Evolutionary conservation across 306 rosid genomes (phyloP).

Genomic region (Vicia villosa): DNA sequence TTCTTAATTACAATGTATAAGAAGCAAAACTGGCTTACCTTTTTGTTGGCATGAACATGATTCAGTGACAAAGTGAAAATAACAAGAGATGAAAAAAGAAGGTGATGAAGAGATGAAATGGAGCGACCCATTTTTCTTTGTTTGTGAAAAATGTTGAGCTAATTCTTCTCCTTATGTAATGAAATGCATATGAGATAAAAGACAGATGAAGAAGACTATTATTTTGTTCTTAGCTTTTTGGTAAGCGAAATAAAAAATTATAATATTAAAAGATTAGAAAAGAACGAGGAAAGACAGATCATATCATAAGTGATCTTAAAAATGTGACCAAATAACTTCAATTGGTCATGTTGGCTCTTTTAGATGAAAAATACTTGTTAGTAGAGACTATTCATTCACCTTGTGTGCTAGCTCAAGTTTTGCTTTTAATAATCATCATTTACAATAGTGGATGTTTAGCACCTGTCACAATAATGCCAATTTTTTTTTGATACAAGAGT

Average conservation of each 20-base stretch:
- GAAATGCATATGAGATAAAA: neutral
- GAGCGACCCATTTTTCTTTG: constrained; percentile 23
- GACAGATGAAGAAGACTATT: neutral
- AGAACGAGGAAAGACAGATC: neutral
- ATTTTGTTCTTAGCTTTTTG: neutral
- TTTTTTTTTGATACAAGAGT: neutral
- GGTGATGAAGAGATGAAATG: constrained; percentile 1
- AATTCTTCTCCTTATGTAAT: neutral
- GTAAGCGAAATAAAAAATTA: neutral
- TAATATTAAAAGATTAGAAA: neutral
- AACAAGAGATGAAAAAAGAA: constrained; percentile 32
- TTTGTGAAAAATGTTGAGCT: neutral
- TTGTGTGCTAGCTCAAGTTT: neutral
- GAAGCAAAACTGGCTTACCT: constrained; percentile 20
- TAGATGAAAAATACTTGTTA: neutral
- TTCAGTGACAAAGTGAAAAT: constrained; percentile 7
- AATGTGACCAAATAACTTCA: neutral
- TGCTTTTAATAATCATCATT: neutral
- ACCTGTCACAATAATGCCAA: neutral
- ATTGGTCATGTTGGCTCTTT: neutral
- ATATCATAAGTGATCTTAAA: neutral
- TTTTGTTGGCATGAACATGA: constrained; percentile 36
- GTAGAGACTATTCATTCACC: neutral
- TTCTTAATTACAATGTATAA: neutral
- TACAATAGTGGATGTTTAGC: neutral